Evolutionary conservation across 345 rosid genomes (phyloP), one percentile per base, ranked within the genome.

Genomic region (Populus davidiana): DNA sequence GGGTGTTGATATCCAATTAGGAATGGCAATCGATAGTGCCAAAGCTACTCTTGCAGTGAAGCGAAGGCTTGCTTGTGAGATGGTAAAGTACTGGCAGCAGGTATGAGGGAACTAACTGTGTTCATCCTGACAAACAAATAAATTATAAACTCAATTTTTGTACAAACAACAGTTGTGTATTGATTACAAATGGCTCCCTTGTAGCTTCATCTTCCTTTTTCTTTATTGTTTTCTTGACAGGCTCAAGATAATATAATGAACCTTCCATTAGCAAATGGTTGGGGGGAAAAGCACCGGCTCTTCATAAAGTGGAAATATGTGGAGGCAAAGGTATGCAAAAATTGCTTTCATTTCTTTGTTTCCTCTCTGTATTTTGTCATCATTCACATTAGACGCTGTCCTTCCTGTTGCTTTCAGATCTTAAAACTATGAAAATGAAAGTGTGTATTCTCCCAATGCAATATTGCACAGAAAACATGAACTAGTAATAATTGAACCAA

Each of bases 31-130:
- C 61, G 98, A 94, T 86, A 94, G 95, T 83, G 83, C 98, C 44
- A 96, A 94, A 86, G 99, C 99, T 79, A 96, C 98, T 78, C 94
- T 96, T 73, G 98, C 99, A 73, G 99, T 96, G 83, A 96, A 96
- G 82, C 89, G 99, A 73, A 90, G 99, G 83, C 98, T 96, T 86
- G 93, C 98, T 71, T 96, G 99, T 83, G 99, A 96, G 91, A 92
- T 96, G 98, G 98, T 93, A 16, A 96, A 92, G 84, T 94, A 91
- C 80, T 96, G 98, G 99, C 97, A 94, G 87, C 99, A 96, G 96
- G 99, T 96, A 90, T 72, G 77, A 54, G 73, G 29, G 73, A 43
- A 16, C 36, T 52, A 67, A 2, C 43, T 12, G 25, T 56, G 10
- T 33, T 65, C 18, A 17, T 54, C 43, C 39, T 38, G 39, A 38